Conservation (phyloP, 371 early-diverging fungal species). For the Mortierella sp. region DNA sequence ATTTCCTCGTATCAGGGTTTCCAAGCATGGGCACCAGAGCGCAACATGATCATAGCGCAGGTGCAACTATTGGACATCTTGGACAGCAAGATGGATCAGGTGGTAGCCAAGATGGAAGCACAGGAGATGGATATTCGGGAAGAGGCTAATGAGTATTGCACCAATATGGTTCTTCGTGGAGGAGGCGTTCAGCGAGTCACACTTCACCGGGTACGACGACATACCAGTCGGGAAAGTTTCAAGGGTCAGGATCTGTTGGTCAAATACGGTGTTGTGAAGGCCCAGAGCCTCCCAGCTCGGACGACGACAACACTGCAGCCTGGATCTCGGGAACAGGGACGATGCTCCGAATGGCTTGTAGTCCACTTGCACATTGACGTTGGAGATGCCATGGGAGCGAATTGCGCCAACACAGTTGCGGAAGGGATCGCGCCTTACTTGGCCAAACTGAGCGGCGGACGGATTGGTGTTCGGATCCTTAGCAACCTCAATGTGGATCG, state of each 20-base stretch:
- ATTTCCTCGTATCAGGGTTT: slow-evolving; percentile 61
- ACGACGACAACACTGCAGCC: too few species aligned
- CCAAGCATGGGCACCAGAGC: slow-evolving; percentile 60
- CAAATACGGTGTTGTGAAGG: slow-evolving; percentile 37
- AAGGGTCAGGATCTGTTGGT: slow-evolving; percentile 42
- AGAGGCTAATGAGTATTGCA: slow-evolving; percentile 67
- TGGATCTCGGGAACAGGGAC: too few species aligned
- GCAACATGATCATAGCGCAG: slow-evolving; percentile 73
- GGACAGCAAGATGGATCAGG: slow-evolving; percentile 52
- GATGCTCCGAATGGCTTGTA: slow-evolving; percentile 63
- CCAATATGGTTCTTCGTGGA: slow-evolving; percentile 69
- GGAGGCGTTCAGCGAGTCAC: slow-evolving; percentile 70
- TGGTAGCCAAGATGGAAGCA: slow-evolving; percentile 44
- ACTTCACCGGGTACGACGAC: slow-evolving; percentile 56
- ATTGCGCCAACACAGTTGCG: slow-evolving; percentile 71
- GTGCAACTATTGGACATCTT: slow-evolving; percentile 65
- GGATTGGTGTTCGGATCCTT: slow-evolving; percentile 69
- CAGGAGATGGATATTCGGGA: slow-evolving; percentile 49
- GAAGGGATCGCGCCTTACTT: slow-evolving; percentile 68
- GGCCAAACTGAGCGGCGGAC: slow-evolving; percentile 59
- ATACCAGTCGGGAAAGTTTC: slow-evolving; percentile 18
- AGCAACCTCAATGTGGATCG: slow-evolving; percentile 71
- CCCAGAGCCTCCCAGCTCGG: slow-evolving; percentile 19
- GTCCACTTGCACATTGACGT: slow-evolving; percentile 77
- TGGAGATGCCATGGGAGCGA: slow-evolving; percentile 81